Evolutionary conservation across 805 yeast genomes (phyloP).

Genomic region (Saccharomycodes ludwigii): DNA sequence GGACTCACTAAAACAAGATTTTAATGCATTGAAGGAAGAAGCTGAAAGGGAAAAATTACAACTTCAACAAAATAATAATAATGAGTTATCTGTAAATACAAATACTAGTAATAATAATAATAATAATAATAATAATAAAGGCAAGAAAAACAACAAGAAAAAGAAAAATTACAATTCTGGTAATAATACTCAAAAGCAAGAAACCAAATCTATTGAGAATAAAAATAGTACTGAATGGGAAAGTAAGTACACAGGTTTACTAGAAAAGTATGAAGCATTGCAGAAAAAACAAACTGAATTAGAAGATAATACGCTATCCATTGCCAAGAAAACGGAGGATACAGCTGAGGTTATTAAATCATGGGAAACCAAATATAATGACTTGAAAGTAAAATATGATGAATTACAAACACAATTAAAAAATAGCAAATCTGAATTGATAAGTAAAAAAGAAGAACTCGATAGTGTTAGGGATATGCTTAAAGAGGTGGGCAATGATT

Average conservation of each 20-base stretch:
- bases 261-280: too few relatives aligned
- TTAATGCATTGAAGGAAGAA: conserved; percentile 6
- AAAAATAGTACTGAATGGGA: conserved; percentile 3
- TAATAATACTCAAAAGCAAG: too few relatives aligned
- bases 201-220: too few relatives aligned
- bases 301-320: too few relatives aligned
- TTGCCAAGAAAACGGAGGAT: too few relatives aligned
- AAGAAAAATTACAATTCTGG: too few relatives aligned
- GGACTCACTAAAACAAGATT: conserved; percentile 4
- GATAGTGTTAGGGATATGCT: conserved; percentile 66
- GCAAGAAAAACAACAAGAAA: conserved; percentile 8
- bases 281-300: too few relatives aligned
- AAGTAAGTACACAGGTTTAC: too few relatives aligned
- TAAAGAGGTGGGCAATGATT: conserved; percentile 62
- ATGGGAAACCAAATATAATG: conserved; percentile 6
- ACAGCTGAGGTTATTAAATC: too few relatives aligned
- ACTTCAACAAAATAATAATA: too few relatives aligned
- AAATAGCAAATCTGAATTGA: conserved; percentile 21
- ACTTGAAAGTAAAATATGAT: conserved; percentile 9
- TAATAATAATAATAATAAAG: conserved; percentile 10
- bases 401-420: conserved; percentile 12
- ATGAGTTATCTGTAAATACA: too few relatives aligned
- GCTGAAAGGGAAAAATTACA: conserved; percentile 3
- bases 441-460: conserved; percentile 44
- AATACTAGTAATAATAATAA: conserved; percentile 11